These are phyloP conservation scores for Petunia axillaris DNA, from an alignment of 257 asterid species.

Conservation along the genomic window DNA sequence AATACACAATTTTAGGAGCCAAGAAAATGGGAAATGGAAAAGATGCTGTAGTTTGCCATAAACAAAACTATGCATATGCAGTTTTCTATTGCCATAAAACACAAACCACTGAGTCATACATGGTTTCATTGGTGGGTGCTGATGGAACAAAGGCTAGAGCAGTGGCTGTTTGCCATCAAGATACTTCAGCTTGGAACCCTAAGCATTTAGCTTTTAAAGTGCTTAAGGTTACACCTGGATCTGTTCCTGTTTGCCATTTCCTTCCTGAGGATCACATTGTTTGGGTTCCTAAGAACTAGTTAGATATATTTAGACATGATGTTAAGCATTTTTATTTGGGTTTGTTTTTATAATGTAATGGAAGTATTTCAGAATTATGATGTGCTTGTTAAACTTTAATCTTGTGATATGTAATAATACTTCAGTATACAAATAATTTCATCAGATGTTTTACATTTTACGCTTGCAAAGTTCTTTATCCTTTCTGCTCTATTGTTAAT, in stretches of 20 bases:
- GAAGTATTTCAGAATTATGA: background rate
- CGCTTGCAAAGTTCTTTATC: background rate
- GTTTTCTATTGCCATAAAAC: slow-evolving; percentile 85
- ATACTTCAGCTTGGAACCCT: slow-evolving; percentile 88
- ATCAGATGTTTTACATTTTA: background rate
- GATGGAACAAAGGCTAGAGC: slow-evolving; percentile 74
- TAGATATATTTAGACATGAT: background rate
- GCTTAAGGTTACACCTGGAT: slow-evolving; percentile 87
- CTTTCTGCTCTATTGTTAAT: background rate
- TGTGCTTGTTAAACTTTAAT: background rate
- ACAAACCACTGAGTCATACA: slow-evolving; percentile 47
- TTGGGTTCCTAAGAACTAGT: slow-evolving; percentile 59
- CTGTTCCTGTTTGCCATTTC: slow-evolving; percentile 87
- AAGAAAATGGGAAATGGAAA: slow-evolving; percentile 34
- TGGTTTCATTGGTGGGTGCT: slow-evolving; percentile 52
- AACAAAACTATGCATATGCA: slow-evolving; percentile 63
- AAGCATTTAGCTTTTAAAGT: slow-evolving; percentile 89
- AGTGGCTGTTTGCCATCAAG: slow-evolving; percentile 76
- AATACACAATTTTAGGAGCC: slow-evolving; percentile 46
- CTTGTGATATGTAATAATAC: slow-evolving; percentile 1
- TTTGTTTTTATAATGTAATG: slow-evolving; percentile 19
- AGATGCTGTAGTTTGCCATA: slow-evolving; percentile 68
- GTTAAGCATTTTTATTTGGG: background rate
- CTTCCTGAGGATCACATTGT: slow-evolving; percentile 88
- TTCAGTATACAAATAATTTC: background rate